These are phyloP conservation scores for Escallonia herrerae DNA, from an alignment of 129 eudicot species.

Conservation along the genomic window DNA sequence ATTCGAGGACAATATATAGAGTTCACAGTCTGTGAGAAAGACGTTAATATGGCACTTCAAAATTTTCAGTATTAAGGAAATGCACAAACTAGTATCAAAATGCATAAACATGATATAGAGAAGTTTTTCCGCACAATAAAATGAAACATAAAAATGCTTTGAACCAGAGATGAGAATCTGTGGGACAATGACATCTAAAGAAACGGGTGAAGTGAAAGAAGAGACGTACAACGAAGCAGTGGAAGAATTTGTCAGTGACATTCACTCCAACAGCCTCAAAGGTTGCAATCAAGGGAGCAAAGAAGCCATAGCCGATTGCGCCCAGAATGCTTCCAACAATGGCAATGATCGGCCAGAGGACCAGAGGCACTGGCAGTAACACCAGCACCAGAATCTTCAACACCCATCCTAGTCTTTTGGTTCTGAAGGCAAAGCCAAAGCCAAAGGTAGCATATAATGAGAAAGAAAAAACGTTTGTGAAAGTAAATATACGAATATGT, in stretches of 20 bases:
- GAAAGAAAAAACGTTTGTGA: background rate
- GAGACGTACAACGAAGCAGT: slow-evolving; percentile 63
- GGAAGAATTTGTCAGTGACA: slow-evolving; percentile 48
- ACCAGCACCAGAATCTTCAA: slow-evolving; percentile 47
- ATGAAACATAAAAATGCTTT: too few species aligned
- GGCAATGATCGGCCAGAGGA: slow-evolving; percentile 61
- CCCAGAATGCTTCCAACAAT: slow-evolving; percentile 66
- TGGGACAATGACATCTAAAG: too few species aligned
- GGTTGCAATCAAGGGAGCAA: slow-evolving; percentile 81
- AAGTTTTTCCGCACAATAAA: too few species aligned
- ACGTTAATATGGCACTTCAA: too few species aligned
- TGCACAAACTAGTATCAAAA: too few species aligned
- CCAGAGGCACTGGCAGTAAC: slow-evolving; percentile 55
- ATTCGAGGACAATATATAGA: too few species aligned
- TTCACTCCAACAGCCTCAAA: slow-evolving; percentile 66
- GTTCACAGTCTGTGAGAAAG: too few species aligned
- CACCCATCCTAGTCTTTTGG: slow-evolving; percentile 75
- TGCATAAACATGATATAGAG: too few species aligned
- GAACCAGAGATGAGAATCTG: too few species aligned
- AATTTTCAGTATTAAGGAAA: too few species aligned
- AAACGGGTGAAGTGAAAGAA: too few species aligned
- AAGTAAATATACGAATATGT: background rate
- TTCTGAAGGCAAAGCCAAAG: slow-evolving; percentile 34
- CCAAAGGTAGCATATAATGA: slow-evolving; percentile 3
- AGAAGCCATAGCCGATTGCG: slow-evolving; percentile 68